phyloP scores from a whole-genome alignment of 257 asterid genomes.

The Oldenlandia corymbosa region DNA sequence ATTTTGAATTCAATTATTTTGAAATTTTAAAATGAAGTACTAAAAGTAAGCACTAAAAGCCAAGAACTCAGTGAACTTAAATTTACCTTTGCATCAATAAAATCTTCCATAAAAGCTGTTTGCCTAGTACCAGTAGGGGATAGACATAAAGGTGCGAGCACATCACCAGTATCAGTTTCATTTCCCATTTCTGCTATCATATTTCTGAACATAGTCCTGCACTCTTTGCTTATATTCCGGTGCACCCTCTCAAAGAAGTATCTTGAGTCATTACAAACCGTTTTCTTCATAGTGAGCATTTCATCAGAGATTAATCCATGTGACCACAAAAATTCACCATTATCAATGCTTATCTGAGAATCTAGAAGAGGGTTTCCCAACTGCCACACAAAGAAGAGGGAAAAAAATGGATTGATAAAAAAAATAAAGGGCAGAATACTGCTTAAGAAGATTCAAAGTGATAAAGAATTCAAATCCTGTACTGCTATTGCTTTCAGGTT shows the following conservation, averaged over 20 bases:
- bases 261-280: constrained; percentile 19
- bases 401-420: not conserved
- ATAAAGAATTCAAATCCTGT: not conserved
- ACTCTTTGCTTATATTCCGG: constrained; percentile 9
- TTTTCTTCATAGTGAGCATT: constrained; percentile 17
- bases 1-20: not conserved
- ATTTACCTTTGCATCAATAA: constrained; percentile 7
- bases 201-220: not conserved
- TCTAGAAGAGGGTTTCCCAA: constrained; percentile 29
- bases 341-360: constrained; percentile 13
- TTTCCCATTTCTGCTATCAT: constrained; percentile 16
- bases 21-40: not conserved
- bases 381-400: not conserved
- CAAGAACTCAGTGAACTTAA: not conserved
- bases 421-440: not conserved
- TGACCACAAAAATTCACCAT: constrained; percentile 21
- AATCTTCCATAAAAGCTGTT: constrained; percentile 9
- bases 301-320: constrained; percentile 31
- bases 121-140: constrained; percentile 7
- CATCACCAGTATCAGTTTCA: constrained; percentile 9
- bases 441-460: not conserved
- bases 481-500: constrained; percentile 29
- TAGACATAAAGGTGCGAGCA: constrained; percentile 16
- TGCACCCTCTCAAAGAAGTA: constrained; percentile 4
- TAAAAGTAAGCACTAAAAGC: not conserved